A percentile compares a stretch with the other conserved stretches of the same genome.
phyloP scores from a whole-genome alignment of 1,139 yeast species.

The Hansenula lynferdii region DNA sequence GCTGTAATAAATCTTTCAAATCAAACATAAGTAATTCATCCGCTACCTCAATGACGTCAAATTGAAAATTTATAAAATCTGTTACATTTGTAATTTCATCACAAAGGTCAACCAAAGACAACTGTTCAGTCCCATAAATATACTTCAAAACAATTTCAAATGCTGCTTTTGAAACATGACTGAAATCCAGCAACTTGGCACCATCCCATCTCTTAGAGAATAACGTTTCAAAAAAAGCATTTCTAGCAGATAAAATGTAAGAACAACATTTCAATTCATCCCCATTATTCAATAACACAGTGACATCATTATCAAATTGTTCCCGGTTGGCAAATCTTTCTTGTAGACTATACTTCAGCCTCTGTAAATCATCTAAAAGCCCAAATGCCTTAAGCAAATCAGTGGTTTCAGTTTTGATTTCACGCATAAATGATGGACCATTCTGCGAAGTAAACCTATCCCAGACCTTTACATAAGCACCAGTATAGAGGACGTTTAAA shows the following conservation, averaged over 20 bases:
- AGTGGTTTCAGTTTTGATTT: conserved; percentile 20
- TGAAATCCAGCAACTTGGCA: conserved; percentile 33
- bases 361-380: conserved; percentile 20
- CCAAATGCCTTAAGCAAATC: conserved; percentile 15
- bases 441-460: conserved; percentile 21
- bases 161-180: conserved; percentile 36
- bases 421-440: conserved; percentile 13
- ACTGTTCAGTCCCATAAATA: conserved; percentile 51
- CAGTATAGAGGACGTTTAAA: conserved; percentile 45
- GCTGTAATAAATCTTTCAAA: conserved; percentile 57
- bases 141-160: conserved; percentile 50
- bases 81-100: conserved; percentile 28
- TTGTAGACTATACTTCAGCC: conserved; percentile 8
- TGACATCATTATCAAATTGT: conserved; percentile 24
- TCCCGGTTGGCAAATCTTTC: conserved; percentile 8
- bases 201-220: conserved; percentile 53
- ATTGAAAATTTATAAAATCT: conserved; percentile 47
- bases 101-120: conserved; percentile 39
- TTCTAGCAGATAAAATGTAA: conserved; percentile 47
- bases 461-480: conserved; percentile 36
- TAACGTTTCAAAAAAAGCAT: conserved; percentile 59
- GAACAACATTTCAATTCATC: conserved; percentile 38
- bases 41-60: conserved; percentile 57
- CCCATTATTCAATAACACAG: conserved; percentile 38
- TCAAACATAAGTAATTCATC: conserved; percentile 62